Conservation (phyloP, 2,329 filamentous ascomycete species). For the Whalleya microplaca region DNA sequence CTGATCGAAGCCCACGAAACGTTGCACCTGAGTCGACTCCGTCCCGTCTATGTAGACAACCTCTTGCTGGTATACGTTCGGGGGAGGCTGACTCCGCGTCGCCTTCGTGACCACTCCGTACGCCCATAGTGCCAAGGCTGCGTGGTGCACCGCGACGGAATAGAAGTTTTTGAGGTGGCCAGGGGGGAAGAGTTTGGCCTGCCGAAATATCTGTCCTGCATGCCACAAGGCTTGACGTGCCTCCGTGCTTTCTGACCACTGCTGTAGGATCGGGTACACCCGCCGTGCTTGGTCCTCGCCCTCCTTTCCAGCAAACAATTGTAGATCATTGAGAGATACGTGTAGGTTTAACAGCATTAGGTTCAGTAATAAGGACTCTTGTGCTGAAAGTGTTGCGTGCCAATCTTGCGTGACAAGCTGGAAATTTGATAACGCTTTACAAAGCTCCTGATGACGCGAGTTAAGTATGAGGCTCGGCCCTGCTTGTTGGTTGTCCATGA, state of each 20-base stretch:
- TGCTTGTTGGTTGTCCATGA: slow-evolving; percentile 45
- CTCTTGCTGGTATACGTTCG: slow-evolving; percentile 40
- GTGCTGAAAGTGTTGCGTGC: slow-evolving; percentile 47
- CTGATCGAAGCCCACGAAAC: slow-evolving; percentile 60
- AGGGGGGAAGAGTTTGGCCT: slow-evolving; percentile 57
- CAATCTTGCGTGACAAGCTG: slow-evolving; percentile 47
- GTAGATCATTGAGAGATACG: slow-evolving; percentile 66
- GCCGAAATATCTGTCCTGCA: slow-evolving; percentile 67
- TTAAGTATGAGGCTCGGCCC: slow-evolving; percentile 51
- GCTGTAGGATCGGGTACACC: slow-evolving; percentile 60
- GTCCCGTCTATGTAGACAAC: slow-evolving; percentile 60
- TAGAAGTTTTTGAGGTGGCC: slow-evolving; percentile 66
- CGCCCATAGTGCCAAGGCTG: slow-evolving; percentile 69
- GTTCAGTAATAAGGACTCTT: slow-evolving; percentile 53
- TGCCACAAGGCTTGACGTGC: slow-evolving; percentile 67
- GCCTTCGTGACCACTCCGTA: slow-evolving; percentile 64
- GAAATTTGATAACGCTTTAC: slow-evolving; percentile 57
- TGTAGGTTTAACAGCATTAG: slow-evolving; percentile 67
- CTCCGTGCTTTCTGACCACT: slow-evolving; percentile 60
- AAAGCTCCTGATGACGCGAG: slow-evolving; percentile 65
- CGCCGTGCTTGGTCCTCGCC: slow-evolving; percentile 66
- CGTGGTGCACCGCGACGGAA: slow-evolving; percentile 71
- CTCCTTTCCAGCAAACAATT: slow-evolving; percentile 69
- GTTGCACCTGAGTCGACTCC: slow-evolving; percentile 55
- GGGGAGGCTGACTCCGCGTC: slow-evolving; percentile 36